Evolutionary conservation across 208 protist species (phyloP), one percentile per base, ranked within the genome.

Genomic region (Paratrypanosoma confusum): DNA sequence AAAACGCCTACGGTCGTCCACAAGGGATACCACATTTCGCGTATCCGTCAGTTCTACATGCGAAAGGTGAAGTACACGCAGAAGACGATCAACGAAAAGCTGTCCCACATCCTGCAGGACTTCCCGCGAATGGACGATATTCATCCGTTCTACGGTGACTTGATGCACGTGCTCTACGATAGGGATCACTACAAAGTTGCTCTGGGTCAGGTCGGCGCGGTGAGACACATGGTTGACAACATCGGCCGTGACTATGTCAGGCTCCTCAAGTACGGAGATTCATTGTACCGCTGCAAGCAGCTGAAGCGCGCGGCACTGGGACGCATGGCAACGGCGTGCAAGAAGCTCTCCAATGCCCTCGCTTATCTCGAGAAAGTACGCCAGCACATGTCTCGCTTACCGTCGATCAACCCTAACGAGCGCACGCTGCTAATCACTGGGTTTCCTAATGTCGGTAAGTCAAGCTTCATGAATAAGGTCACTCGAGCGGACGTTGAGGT

Each of bases 141-240:
- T 41, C 98, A 99, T 73, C 99, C 99, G 27, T 99, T 99, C 69
- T 99, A 99, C 70, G 96, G 92, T 3, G 97, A 99, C 63, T 77
- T 99, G 23, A 97, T 99, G 80, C 99, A 99, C 75, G 96, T 99
- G 16, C 75, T 99, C 3, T 99, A 99, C 77, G 98, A 99, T 70
- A 77, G 90, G 16, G 98, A 99, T 58, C 98, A 99, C 74, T 99
- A 99, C 85, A 99, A 99, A 74, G 79, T 99, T 7, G 99, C 99
- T 0, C 79, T 99, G 4, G 98, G 97, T 11, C 97, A 99, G 67
- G 77, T 99, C 7, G 96, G 95, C 51, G 96, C 93, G 8, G 93
- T 96, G 24, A 78, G 85, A 18, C 78, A 96, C 63, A 81, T 99
- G 57, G 95, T 99, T 29, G 97, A 99, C 62, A 96, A 96, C 54